Evolutionary conservation across 169 alveolate genomes (phyloP), one percentile per base, ranked within the genome.

Genomic region (Plasmodium cynomolgi): DNA sequence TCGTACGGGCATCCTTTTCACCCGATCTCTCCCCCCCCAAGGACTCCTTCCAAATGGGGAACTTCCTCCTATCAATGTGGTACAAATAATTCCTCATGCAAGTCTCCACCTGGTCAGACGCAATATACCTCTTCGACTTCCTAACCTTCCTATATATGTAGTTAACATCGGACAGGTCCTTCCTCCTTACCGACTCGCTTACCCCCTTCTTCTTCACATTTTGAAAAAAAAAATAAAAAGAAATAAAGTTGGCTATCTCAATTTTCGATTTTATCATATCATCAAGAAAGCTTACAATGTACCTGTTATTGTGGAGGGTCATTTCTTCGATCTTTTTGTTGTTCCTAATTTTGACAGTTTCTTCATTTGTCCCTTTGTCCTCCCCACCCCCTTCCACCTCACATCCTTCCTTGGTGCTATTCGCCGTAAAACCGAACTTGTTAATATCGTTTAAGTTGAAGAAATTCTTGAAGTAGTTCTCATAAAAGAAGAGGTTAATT

Each of bases 161-260:
- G 8, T 26, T 71, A 23, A 56, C 23, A 62, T 50, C 50, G 29
- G 44, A 56, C 8, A 88, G 37, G 47, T 88, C 58, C n/a, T 88
- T 58, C 11, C 31, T 75, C 29, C 56, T 71, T 0, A 8, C 31
- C n/a, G 34, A 75, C 7, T 20, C 47, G 39, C 13, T 31, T 23
- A 23, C 72, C n/a, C 9, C 20, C 7, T 58, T 47, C 3, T 79
- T 54, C 39, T 9, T 56, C 0, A 80, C 50, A 47, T 9, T 79
- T 88, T 77, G 74, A 79, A 88, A 88, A 29, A 77, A 88, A 47
- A 56, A 56, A 73, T 88, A 88, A n/a, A 88, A 88, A 3, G 94
- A 88, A 79, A 88, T 88, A 73, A 88, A 88, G 81, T 88, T 88
- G 13, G 90, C 86, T 34, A 88, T 88, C n/a, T 88, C 90, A 79